These are phyloP conservation scores for Arthroderma uncinatum DNA, from an alignment of 2,329 filamentous ascomycete species.

Conservation along the genomic window DNA sequence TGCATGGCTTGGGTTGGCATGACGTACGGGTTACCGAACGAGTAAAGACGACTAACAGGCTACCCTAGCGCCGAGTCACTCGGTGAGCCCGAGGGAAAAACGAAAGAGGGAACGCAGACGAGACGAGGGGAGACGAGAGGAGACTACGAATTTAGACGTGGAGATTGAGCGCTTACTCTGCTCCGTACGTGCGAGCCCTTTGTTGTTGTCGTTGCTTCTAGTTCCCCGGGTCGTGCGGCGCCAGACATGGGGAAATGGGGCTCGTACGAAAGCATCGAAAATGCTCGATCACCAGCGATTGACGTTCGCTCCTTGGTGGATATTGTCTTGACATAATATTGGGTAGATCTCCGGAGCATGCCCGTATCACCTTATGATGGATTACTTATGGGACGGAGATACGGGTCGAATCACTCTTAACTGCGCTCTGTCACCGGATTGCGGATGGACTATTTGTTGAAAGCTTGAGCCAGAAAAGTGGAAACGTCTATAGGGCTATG, in stretches of 20 bases:
- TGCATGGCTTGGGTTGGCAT: background rate
- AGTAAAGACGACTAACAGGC: background rate
- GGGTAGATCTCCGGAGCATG: background rate
- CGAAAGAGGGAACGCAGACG: background rate
- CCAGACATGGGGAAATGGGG: no score
- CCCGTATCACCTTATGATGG: background rate
- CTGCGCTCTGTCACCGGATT: background rate
- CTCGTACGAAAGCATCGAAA: no score
- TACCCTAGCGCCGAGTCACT: background rate
- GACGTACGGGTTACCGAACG: background rate
- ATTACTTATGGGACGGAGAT: background rate
- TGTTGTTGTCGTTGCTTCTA: no score
- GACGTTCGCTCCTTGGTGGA: background rate
- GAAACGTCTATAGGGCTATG: background rate
- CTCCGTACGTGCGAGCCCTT: no score
- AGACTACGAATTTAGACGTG: background rate
- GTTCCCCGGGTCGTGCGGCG: no score
- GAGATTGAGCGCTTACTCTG: no score
- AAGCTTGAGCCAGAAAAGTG: slow-evolving; percentile 2
- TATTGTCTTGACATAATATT: background rate
- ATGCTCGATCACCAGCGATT: background rate
- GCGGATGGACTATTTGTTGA: background rate
- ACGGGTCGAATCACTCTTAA: background rate
- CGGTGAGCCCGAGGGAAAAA: background rate
- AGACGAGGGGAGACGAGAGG: background rate